Percentiles rank a stretch among this genome's conserved stretches.
These are phyloP conservation scores for Populus hybrid DNA, from an alignment of 441 rosid genomes.

Conservation along the genomic window DNA sequence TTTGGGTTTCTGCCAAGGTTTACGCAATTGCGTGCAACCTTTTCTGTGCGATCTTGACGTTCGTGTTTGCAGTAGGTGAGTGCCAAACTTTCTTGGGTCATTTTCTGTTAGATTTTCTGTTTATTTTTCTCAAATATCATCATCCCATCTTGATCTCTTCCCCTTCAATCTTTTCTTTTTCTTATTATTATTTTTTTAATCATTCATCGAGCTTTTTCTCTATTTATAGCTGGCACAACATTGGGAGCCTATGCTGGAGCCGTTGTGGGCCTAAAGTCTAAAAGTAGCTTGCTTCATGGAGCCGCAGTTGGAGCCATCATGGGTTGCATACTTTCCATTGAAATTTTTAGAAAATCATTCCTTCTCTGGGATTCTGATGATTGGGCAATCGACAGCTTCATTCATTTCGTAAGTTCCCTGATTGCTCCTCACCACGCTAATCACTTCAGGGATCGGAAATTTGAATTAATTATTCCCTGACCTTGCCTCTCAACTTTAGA, in stretches of 20 bases:
- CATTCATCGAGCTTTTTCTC: neutral
- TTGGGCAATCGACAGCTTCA: slow-evolving; percentile 4
- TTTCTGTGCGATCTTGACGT: slow-evolving; percentile 20
- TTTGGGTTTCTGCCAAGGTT: slow-evolving; percentile 16
- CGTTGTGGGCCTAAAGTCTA: slow-evolving; percentile 28
- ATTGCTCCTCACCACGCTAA: neutral
- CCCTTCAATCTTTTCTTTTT: neutral
- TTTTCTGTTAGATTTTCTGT: too few relatives aligned
- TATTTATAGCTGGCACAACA: slow-evolving; percentile 28
- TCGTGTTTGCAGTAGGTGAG: slow-evolving; percentile 33
- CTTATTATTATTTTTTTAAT: neutral
- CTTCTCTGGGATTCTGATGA: slow-evolving; percentile 22
- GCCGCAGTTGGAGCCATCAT: slow-evolving; percentile 30
- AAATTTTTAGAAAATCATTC: slow-evolving; percentile 17
- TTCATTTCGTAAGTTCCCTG: slow-evolving; percentile 22
- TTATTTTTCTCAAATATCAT: neutral
- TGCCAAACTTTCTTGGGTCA: neutral
- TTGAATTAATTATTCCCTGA: neutral
- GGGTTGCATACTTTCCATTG: slow-evolving; percentile 24
- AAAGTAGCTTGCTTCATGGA: slow-evolving; percentile 30
- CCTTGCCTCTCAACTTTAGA: neutral
- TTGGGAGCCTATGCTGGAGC: slow-evolving; percentile 33
- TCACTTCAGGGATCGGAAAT: neutral
- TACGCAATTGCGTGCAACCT: slow-evolving; percentile 20
- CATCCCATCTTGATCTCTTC: too few relatives aligned